Evolutionary conservation across 257 asterid genomes (phyloP), one percentile per base, ranked within the genome.

Genomic region (Scutellaria baicalensis): DNA sequence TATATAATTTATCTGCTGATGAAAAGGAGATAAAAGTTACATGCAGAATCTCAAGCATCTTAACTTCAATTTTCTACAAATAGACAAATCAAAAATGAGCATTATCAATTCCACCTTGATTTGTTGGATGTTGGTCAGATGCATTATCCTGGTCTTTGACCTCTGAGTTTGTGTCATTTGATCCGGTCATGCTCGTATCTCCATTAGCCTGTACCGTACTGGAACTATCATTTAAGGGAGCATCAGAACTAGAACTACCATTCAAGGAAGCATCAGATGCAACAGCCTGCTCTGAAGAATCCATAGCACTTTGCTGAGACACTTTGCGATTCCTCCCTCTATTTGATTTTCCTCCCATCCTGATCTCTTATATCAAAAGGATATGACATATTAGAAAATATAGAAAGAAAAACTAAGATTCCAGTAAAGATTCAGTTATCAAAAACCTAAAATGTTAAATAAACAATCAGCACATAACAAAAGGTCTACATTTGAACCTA

Each of bases 301-400:
- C 84, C 13, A 68, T 58, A 61, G 75, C 79, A 79, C 33, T 68
- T 75, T 80, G 89, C 54, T 75, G 81, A 11, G 74, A 39, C 54
- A 80, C 95, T 77, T 82, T 89, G 51, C 93, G 80, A 51, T 82
- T 87, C 88, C 55, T 92, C 73, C 91, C 95, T 79, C 73, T 79
- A 72, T 79, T 89, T 14, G 96, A 86, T 67, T 83, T 89, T 43
- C 97, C 96, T 0, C 86, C 96, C 96, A 91, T 91, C 63, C 76
- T 61, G 49, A 36, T 73, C 79, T 39, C 86, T 78, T 77, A 35
- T 17, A 50, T 65, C 71, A 38, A 57, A 68, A 20, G 36, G 36
- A 27, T 38, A 54, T 54, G 5, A 54, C 16, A 36, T n/a, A 73
- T 21, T 39, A 56, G 12, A 67, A 31, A 66, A 14, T 18, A 73